phyloP scores from a whole-genome alignment of 2,329 filamentous ascomycete genomes.

The Kalaharituber pfeilii region DNA sequence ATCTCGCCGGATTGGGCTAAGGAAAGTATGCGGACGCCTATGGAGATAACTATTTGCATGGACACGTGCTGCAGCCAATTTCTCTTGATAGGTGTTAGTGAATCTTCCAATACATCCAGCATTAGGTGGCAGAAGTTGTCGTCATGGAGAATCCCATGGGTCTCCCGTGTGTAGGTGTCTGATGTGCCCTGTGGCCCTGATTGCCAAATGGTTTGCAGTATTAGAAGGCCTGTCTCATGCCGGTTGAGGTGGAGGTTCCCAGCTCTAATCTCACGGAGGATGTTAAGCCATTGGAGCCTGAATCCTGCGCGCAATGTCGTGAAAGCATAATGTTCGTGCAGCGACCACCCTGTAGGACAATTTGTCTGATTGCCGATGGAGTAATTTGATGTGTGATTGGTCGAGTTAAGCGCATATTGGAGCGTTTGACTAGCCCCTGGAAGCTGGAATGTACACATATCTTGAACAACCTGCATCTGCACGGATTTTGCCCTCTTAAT shows the following conservation, averaged over 20 bases:
- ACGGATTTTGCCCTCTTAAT: neutral
- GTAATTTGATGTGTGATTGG: conserved; percentile 31
- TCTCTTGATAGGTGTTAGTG: neutral
- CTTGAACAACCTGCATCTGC: neutral
- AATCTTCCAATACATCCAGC: neutral
- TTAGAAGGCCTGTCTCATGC: conserved; percentile 31
- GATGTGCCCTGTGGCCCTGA: conserved; percentile 26
- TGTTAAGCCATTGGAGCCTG: conserved; percentile 39
- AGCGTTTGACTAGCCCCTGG: conserved; percentile 17
- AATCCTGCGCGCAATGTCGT: conserved; percentile 33
- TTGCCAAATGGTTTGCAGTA: conserved; percentile 36
- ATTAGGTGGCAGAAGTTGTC: neutral
- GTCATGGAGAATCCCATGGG: neutral
- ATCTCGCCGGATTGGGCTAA: conserved; percentile 6
- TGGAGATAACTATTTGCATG: neutral
- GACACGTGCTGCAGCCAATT: neutral
- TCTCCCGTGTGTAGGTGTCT: neutral
- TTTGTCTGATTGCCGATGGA: conserved; percentile 34
- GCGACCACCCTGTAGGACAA: conserved; percentile 34
- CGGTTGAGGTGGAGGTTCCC: conserved; percentile 36
- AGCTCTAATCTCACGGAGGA: conserved; percentile 34
- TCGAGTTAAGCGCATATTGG: conserved; percentile 19
- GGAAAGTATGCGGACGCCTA: neutral
- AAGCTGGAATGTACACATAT: neutral
- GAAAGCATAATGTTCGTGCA: conserved; percentile 40